Base-by-base conservation (phyloP, 192 early-diverging fungal genomes). In the Mortierella hygrophila region DNA sequence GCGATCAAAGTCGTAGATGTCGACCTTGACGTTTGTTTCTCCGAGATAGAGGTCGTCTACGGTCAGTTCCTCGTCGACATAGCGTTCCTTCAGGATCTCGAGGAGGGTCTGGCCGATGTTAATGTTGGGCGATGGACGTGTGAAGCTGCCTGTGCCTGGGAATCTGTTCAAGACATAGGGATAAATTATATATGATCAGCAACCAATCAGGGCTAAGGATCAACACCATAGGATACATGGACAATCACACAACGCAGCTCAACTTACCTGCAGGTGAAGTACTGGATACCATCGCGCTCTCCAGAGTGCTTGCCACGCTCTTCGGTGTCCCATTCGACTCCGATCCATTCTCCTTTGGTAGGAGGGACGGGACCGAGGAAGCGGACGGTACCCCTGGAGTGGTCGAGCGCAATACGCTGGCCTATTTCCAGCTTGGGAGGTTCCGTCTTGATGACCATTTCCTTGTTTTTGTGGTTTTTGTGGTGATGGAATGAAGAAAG, bases 251-350 rank as follows among this genome's bases (percentile, higher is more conserved):
- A 26, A 65, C 44, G 13, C 44, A 52, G 5, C 60, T 32, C 4
- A 10, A 81, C 76, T 75, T 83, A 90, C 91, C 77, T 88, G 83
- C 93, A 93, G 42, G 80, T 52, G 80, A 94, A 94, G 77, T 93
- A 93, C 35, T 80, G 77, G 8, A 47, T 81, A 18, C 88, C 92
- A 6, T 92, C 73, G 72, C 93, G 91, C 9, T 86, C 72, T 35
- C 93, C 93, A 68, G 90, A 88, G 71, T 94, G 93, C 77, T 94
- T 94, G 38, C 93, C 93, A 70, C 93, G 86, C 26, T 73, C 72
- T 16, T 80, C 79, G 82, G 91, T 88, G 74, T 94, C 93, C 93
- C 93, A 94, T 77, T 94, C 92, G 23, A 94, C 87, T 15, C 93
- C 93, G 38, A 93, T 74, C 93, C 93, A 94, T 32, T 91, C 89